A percentile compares a stretch with the other conserved stretches of the same genome.
Conservation (phyloP, 331 rosid species). For the Malus hybrid region DNA sequence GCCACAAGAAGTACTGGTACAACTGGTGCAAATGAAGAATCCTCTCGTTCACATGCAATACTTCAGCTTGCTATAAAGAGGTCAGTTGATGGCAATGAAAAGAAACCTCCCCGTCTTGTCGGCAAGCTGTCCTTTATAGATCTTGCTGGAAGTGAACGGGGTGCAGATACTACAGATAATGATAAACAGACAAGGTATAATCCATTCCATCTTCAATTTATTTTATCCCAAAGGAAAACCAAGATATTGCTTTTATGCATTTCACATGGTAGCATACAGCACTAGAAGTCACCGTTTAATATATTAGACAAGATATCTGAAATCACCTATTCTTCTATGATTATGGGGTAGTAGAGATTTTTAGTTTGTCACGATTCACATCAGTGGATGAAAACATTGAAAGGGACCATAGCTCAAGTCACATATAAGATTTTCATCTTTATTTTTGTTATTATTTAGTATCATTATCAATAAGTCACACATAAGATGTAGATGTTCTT, state of each 20-base stretch:
- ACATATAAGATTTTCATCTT: not conserved
- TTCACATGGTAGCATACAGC: not conserved
- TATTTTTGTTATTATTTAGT: too few species aligned
- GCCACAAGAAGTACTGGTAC: slow-evolving; percentile 75
- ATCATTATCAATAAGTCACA: not conserved
- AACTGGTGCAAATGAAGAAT: slow-evolving; percentile 44
- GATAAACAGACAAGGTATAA: slow-evolving; percentile 88
- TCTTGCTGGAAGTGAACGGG: slow-evolving; percentile 99
- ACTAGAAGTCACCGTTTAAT: not conserved
- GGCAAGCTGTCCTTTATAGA: slow-evolving; percentile 98
- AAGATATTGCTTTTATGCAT: not conserved
- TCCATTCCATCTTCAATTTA: slow-evolving; percentile 13
- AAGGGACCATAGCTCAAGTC: not conserved
- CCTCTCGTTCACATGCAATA: slow-evolving; percentile 97
- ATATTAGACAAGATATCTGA: not conserved
- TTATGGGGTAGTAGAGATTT: not conserved
- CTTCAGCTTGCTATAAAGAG: slow-evolving; percentile 95
- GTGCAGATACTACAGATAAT: slow-evolving; percentile 99
- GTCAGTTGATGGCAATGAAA: slow-evolving; percentile 68
- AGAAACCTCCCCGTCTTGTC: slow-evolving; percentile 82
- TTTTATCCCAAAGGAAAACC: not conserved
- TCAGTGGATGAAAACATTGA: not conserved
- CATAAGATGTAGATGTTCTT: not conserved
- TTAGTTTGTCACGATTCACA: not conserved
- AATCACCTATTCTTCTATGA: not conserved